Conservation (phyloP, 2,329 filamentous ascomycete species). For the Bertia moriformis region DNA sequence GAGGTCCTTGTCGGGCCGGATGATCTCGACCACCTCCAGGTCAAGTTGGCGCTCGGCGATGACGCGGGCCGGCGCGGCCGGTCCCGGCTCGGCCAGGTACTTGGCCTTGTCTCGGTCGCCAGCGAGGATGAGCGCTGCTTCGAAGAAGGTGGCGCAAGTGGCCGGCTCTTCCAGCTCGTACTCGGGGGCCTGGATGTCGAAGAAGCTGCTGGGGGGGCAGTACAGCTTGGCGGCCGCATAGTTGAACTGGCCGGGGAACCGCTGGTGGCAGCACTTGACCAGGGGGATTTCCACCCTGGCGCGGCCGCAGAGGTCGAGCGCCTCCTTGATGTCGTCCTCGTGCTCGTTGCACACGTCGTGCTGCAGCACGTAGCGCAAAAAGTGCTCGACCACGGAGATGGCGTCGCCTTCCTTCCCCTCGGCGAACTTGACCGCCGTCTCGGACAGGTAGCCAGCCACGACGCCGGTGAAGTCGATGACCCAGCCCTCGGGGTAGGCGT, state of each 20-base stretch:
- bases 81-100: slow-evolving; percentile 7
- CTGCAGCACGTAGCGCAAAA: slow-evolving; percentile 72
- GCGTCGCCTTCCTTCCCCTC: slow-evolving; percentile 38
- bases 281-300: slow-evolving; percentile 55
- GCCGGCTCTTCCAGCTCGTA: slow-evolving; percentile 10
- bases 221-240: slow-evolving; percentile 58
- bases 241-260: slow-evolving; percentile 69
- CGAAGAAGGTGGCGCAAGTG: slow-evolving; percentile 16
- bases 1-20: slow-evolving; percentile 23
- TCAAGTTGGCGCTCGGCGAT: slow-evolving; percentile 32
- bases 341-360: slow-evolving; percentile 83
- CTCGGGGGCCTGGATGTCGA: slow-evolving; percentile 8
- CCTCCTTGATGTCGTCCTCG: slow-evolving; percentile 46
- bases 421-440: slow-evolving; percentile 31
- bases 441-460: slow-evolving; percentile 64
- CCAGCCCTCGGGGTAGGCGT: slow-evolving; percentile 40
- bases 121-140: slow-evolving; percentile 26
- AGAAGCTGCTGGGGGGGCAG: slow-evolving; percentile 23
- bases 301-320: slow-evolving; percentile 49
- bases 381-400: slow-evolving; percentile 63
- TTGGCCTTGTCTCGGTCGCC: slow-evolving; percentile 9
- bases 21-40: slow-evolving; percentile 43
- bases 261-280: slow-evolving; percentile 30
- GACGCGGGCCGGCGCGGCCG: slow-evolving; percentile 20
- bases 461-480: slow-evolving; percentile 69